phyloP scores from a whole-genome alignment of 2,329 filamentous ascomycete genomes.

The Coniochaeta prunicola region DNA sequence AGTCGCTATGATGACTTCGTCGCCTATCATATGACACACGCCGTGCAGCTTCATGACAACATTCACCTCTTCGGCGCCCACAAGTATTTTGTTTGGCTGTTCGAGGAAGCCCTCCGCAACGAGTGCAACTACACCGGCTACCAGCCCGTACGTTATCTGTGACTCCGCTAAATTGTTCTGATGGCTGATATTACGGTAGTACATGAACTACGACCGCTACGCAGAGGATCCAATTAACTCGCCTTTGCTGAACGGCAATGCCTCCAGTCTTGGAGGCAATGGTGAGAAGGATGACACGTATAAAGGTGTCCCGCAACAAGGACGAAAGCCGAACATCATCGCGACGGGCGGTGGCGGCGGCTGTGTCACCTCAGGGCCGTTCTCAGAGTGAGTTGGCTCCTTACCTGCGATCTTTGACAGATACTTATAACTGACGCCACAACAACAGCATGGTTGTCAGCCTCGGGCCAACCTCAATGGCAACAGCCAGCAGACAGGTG shows the following conservation, averaged over 20 bases:
- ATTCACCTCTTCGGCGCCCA: conserved; percentile 21
- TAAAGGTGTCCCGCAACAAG: conserved; percentile 18
- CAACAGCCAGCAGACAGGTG: conserved; percentile 17
- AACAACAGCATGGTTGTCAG: conserved; percentile 31
- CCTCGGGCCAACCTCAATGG: conserved; percentile 28
- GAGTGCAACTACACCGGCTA: conserved; percentile 27
- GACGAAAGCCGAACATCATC: conserved; percentile 30
- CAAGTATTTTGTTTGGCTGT: conserved; percentile 21
- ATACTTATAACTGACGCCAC: conserved; percentile 5
- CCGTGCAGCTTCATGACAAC: conserved; percentile 16
- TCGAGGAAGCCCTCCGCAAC: conserved; percentile 23
- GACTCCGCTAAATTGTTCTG: neutral
- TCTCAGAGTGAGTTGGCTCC: conserved; percentile 26
- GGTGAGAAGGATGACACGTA: conserved; percentile 23
- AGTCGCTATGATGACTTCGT: conserved; percentile 24
- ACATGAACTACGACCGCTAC: conserved; percentile 46
- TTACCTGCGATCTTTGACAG: neutral
- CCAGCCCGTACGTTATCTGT: conserved; percentile 16
- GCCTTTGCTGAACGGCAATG: conserved; percentile 46
- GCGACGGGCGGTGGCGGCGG: conserved; percentile 44
- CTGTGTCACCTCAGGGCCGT: conserved; percentile 42
- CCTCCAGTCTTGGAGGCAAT: conserved; percentile 40
- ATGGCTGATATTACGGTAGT: conserved; percentile 20
- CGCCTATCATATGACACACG: conserved; percentile 22
- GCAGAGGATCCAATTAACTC: conserved; percentile 38